Evolutionary conservation across 2,329 filamentous ascomycete genomes (phyloP).

Genomic region (Kalaharituber pfeilii): DNA sequence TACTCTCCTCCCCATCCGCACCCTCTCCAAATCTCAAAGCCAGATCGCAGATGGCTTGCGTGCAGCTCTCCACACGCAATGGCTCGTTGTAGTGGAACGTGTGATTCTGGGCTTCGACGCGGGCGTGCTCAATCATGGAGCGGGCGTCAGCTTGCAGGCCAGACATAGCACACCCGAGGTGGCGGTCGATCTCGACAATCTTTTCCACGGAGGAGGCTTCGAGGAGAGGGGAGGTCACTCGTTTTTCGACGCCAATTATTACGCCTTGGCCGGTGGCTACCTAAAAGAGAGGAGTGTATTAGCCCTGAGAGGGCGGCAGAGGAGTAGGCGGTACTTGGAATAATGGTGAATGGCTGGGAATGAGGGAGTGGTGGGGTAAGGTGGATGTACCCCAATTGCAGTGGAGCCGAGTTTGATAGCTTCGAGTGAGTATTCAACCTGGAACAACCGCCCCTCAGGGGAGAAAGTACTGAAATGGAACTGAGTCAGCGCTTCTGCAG

Average conservation of each 20-base stretch:
- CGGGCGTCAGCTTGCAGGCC: constrained; percentile 93
- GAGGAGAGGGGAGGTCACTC: constrained; percentile 90
- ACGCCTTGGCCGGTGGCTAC: constrained; percentile 88
- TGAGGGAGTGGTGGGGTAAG: constrained; percentile 10
- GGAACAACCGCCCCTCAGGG: constrained; percentile 96
- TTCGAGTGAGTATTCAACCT: constrained; percentile 99
- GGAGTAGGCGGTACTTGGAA: neutral
- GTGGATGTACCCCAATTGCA: constrained; percentile 63
- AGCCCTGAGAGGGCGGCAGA: neutral
- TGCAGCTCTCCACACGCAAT: constrained; percentile 90
- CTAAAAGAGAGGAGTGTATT: constrained; percentile 25
- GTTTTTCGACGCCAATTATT: constrained; percentile 95
- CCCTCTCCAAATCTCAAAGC: constrained; percentile 93
- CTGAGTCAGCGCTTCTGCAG: neutral
- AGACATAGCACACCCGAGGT: constrained; percentile 98
- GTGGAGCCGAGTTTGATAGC: constrained; percentile 99
- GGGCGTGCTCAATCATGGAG: constrained; percentile 95
- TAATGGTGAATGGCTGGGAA: neutral
- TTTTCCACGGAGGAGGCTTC: constrained; percentile 98
- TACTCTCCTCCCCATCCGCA: constrained; percentile 92
- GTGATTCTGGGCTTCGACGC: constrained; percentile 93
- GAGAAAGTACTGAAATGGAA: constrained; percentile 67
- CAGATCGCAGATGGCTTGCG: constrained; percentile 94
- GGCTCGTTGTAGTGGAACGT: constrained; percentile 96
- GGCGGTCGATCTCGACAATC: constrained; percentile 97